Percentiles rank a stretch among this genome's conserved stretches.
Evolutionary conservation across 208 protist genomes (phyloP).

Genomic region (Naegleria lovaniensis): DNA sequence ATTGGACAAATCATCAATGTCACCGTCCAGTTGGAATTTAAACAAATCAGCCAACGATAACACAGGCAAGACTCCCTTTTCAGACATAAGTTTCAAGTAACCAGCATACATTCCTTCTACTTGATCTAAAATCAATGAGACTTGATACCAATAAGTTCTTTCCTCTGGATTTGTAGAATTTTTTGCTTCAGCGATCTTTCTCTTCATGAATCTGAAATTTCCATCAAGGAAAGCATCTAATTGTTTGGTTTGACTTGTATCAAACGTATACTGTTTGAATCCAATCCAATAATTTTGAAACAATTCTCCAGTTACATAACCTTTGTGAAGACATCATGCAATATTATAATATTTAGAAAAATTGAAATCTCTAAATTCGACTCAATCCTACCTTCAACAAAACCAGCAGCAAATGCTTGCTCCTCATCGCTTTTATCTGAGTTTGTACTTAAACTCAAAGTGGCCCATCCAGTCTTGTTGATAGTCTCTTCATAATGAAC

Average conservation of each 20-base stretch:
- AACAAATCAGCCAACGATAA: neutral
- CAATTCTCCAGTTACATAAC: neutral
- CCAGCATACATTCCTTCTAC: conserved; percentile 38
- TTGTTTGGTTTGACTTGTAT: neutral
- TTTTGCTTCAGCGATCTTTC: neutral
- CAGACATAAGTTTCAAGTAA: neutral
- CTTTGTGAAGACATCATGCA: neutral
- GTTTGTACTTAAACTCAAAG: neutral
- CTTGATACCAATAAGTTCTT: conserved; percentile 33
- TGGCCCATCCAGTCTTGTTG: neutral
- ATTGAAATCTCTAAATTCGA: too few relatives aligned
- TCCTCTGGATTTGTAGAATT: neutral
- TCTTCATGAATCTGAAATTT: neutral
- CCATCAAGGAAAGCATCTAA: neutral
- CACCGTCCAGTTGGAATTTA: neutral
- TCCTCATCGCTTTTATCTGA: neutral
- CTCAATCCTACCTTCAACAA: neutral
- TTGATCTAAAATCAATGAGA: conserved; percentile 31
- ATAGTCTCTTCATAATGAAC: neutral
- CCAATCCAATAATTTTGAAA: neutral
- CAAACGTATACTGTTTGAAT: neutral
- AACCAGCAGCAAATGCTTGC: neutral
- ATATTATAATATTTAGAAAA: too few relatives aligned
- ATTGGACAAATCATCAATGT: conserved; percentile 3
- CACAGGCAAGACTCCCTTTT: neutral